These are phyloP conservation scores for Lepidium aucheri DNA, from an alignment of 345 rosid genomes.

Conservation along the genomic window DNA sequence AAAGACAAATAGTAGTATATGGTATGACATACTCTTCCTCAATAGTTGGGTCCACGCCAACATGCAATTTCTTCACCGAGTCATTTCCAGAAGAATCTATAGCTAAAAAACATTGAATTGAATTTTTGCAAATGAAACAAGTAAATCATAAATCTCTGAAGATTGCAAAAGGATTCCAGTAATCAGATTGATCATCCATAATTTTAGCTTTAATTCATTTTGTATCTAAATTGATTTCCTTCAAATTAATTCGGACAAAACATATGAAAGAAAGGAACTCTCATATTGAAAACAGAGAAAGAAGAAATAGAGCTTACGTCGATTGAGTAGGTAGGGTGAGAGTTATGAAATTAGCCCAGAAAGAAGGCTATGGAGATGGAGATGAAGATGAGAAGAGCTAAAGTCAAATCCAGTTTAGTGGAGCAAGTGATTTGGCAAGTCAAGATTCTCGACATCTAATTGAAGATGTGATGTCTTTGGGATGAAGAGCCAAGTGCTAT, in stretches of 20 bases:
- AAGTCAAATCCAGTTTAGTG: conserved; percentile 15
- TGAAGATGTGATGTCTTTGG: no score
- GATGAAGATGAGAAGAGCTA: background rate
- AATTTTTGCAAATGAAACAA: conserved; percentile 26
- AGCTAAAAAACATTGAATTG: conserved; percentile 21
- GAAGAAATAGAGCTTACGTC: conserved; percentile 26
- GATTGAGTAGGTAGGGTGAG: background rate
- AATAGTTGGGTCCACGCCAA: conserved; percentile 41
- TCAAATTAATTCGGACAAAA: background rate
- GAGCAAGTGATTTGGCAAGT: conserved; percentile 11
- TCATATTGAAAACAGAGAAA: background rate
- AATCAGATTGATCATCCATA: background rate
- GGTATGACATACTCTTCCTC: conserved; percentile 65
- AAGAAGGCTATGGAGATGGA: background rate
- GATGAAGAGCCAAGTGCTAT: no score
- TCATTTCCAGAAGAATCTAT: conserved; percentile 45
- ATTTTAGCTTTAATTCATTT: background rate
- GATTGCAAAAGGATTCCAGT: background rate
- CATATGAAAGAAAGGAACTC: background rate
- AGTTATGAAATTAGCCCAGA: background rate
- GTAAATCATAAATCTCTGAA: background rate
- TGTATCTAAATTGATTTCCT: background rate
- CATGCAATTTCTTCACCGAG: conserved; percentile 23
- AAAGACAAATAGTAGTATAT: no score
- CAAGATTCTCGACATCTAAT: conserved; percentile 25